Base-by-base conservation (phyloP, 2,329 filamentous ascomycete species). In the Aspergillus japonicus region DNA sequence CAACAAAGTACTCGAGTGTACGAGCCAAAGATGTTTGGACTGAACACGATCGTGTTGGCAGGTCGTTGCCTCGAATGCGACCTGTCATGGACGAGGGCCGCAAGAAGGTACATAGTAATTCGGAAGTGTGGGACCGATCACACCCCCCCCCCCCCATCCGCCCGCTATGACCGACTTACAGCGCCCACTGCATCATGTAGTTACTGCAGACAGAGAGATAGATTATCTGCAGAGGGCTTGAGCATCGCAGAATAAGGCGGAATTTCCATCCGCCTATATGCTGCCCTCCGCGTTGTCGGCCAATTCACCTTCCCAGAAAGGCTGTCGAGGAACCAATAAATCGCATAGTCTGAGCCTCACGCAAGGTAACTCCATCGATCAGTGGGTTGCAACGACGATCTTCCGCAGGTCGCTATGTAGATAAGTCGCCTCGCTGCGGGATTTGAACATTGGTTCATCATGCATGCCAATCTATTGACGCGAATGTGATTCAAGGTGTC, bases 341-440 rank as follows among this genome's bases (percentile, higher is more conserved):
- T 26, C 42, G 42, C 53, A 55, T 29, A 35, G 53, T 48, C 53
- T 47, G 47, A 29, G 31, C 29, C 47, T 55, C 21, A 48, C 53
- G 52, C 52, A 54, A 54, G 52, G 52, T 47, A 8, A 54, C 39
- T 26, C 39, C 50, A 39, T 24, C 50, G 24, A 50, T 24, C 29
- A n/a, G 50, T 24, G 35, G 14, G 42, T 55, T 33, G 19, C 53
- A 8, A 44, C 53, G 53, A 55, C 42, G 53, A 55, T 55, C 53
- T 47, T 55, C 53, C 44, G 53, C 33, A 55, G 44, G 16, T 19
- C 26, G 7, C 26, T 29, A 7, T 29, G 26, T 44, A 44, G 33
- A 54, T 54, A 54, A 54, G 52, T 54, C 52, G 33, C 16, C 44
- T 47, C 44, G 33, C 53, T 48, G 26, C 42, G 53, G 42, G 24